Evolutionary conservation across 129 eudicot genomes (phyloP).

Genomic region (carrot (Daucus carota)): DH1_v3.0 NC_030383.2:11102001-11102500

Average conservation of each 20-base stretch:
- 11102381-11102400: constrained; percentile 64
- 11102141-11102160: constrained; percentile 56
- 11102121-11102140: constrained; percentile 38
- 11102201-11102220: constrained; percentile 26
- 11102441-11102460: constrained; percentile 93
- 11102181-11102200: constrained; percentile 15
- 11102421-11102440: constrained; percentile 40
- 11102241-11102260: constrained; percentile 15
- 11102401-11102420: constrained; percentile 32
- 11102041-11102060: constrained; percentile 67
- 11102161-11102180: constrained; percentile 36
- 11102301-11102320: constrained; percentile 20
- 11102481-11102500: constrained; percentile 72
- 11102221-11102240: constrained; percentile 13
- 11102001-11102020: constrained; percentile 58
- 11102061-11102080: constrained; percentile 26
- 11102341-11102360: constrained; percentile 42
- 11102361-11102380: constrained; percentile 42
- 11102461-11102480: constrained; percentile 56
- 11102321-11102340: constrained; percentile 31
- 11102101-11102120: constrained; percentile 18
- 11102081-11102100: constrained; percentile 13
- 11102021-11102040: constrained; percentile 69
- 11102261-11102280: constrained; percentile 22
- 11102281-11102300: constrained; percentile 24